Percentiles rank a stretch among this genome's conserved stretches.
phyloP scores from a whole-genome alignment of 495 filamentous ascomycete species.

The Xylaria scruposa region DNA sequence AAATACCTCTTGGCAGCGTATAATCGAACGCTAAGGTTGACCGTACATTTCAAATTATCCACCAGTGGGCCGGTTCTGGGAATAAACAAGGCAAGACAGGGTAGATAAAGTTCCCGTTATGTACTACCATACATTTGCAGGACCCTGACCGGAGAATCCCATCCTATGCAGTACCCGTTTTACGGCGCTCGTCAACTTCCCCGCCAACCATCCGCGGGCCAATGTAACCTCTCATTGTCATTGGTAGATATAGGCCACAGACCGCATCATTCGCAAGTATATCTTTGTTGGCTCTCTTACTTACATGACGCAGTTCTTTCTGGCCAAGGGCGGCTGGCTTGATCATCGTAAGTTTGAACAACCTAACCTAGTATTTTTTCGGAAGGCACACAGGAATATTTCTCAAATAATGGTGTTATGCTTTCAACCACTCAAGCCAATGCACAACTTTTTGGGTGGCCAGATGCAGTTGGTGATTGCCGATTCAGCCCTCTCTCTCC shows the following conservation, averaged over 20 bases:
- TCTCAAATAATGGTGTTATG: background rate
- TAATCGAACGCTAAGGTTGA: background rate
- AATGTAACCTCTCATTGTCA: background rate
- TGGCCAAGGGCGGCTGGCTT: background rate
- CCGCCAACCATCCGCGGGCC: background rate
- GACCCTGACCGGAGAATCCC: constrained; percentile 10
- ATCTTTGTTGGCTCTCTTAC: background rate
- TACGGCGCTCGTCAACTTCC: background rate
- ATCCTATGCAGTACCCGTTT: background rate
- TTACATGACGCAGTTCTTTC: background rate
- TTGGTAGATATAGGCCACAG: constrained; percentile 1
- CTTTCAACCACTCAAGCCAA: background rate
- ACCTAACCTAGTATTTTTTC: background rate
- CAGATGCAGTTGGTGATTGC: background rate
- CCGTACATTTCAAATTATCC: constrained; percentile 14
- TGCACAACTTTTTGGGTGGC: background rate
- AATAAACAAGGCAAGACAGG: background rate
- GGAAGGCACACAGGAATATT: background rate
- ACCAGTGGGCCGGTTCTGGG: constrained; percentile 2
- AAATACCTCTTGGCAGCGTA: background rate
- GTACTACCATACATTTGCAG: background rate
- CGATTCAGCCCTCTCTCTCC: background rate
- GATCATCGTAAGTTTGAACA: background rate
- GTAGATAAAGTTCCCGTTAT: background rate
- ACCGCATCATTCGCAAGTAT: background rate